Conservation (phyloP, 495 filamentous ascomycete species). For the Hypomontagnella submonticulosa region DNA sequence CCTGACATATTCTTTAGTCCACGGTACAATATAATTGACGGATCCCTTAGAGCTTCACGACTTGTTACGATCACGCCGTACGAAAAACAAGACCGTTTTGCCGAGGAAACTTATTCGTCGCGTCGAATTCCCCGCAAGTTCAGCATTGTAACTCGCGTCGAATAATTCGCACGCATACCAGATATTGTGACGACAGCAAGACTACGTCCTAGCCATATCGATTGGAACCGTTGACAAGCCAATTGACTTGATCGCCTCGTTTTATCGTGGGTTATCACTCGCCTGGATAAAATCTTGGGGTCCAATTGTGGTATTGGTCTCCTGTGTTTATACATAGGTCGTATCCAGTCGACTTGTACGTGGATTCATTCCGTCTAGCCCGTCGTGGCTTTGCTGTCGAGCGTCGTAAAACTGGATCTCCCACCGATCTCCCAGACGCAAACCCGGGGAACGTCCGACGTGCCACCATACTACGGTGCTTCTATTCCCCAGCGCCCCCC, state of each 20-base stretch:
- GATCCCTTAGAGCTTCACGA: conserved; percentile 38
- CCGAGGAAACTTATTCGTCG: conserved; percentile 26
- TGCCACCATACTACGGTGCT: conserved; percentile 75
- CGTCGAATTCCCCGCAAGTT: conserved; percentile 33
- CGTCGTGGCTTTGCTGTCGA: conserved; percentile 48
- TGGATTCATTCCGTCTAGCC: conserved; percentile 46
- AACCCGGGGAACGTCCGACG: conserved; percentile 86
- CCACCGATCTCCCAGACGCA: conserved; percentile 91
- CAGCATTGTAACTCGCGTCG: conserved; percentile 26
- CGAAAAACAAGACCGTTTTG: conserved; percentile 29
- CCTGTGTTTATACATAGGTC: conserved; percentile 33
- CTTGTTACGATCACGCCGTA: conserved; percentile 40
- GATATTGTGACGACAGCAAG: conserved; percentile 21
- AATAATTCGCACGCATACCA: conserved; percentile 29
- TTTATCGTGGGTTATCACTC: conserved; percentile 7
- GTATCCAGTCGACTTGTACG: conserved; percentile 33
- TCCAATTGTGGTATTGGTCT: conserved; percentile 35
- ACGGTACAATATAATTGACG: conserved; percentile 36
- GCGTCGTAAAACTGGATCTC: conserved; percentile 98
- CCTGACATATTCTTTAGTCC: conserved; percentile 31
- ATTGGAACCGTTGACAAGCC: conserved; percentile 29
- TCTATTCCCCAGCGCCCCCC: conserved; percentile 74
- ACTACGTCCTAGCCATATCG: conserved; percentile 10
- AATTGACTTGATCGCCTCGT: conserved; percentile 26
- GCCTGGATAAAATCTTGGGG: conserved; percentile 12